Conservation (phyloP, 306 rosid species). For the Luffa aegyptiaca region DNA sequence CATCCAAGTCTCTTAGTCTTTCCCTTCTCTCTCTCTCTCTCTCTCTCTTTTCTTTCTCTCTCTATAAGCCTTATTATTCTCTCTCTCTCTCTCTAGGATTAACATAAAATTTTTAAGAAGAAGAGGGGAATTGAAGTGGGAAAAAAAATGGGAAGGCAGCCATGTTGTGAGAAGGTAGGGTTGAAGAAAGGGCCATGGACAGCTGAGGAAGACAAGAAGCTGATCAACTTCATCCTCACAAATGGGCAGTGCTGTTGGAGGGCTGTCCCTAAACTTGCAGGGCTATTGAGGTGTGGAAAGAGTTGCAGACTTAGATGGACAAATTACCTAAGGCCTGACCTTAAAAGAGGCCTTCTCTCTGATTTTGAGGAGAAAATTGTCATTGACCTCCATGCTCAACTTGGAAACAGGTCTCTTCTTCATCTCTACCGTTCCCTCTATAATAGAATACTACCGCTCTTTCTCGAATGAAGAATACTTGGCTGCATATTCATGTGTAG, state of each 20-base stretch:
- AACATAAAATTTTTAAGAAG: neutral
- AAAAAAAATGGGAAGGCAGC: constrained; percentile 79
- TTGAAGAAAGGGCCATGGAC: constrained; percentile 58
- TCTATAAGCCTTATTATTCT: neutral
- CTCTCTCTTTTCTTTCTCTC: neutral
- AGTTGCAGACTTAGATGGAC: constrained; percentile 98
- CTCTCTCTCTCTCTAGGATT: neutral
- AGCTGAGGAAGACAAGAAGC: constrained; percentile 84
- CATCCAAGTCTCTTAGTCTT: neutral
- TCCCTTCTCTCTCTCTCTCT: neutral
- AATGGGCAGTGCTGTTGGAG: constrained; percentile 98
- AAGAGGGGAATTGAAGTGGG: neutral
- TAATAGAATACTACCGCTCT: too few species aligned
- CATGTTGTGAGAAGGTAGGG: constrained; percentile 97
- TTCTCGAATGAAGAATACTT: too few species aligned
- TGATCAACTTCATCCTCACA: constrained; percentile 70
- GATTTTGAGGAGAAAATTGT: constrained; percentile 77
- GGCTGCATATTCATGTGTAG: too few species aligned
- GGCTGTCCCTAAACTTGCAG: constrained; percentile 80
- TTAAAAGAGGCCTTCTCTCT: constrained; percentile 87
- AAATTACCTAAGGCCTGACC: constrained; percentile 79
- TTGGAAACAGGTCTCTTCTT: constrained; percentile 60
- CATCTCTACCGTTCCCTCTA: too few species aligned
- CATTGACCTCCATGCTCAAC: constrained; percentile 89
- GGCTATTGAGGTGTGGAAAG: constrained; percentile 69